phyloP scores from a whole-genome alignment of 768 basidiomycete species.

The Erythrobasidium yunnanense region DNA sequence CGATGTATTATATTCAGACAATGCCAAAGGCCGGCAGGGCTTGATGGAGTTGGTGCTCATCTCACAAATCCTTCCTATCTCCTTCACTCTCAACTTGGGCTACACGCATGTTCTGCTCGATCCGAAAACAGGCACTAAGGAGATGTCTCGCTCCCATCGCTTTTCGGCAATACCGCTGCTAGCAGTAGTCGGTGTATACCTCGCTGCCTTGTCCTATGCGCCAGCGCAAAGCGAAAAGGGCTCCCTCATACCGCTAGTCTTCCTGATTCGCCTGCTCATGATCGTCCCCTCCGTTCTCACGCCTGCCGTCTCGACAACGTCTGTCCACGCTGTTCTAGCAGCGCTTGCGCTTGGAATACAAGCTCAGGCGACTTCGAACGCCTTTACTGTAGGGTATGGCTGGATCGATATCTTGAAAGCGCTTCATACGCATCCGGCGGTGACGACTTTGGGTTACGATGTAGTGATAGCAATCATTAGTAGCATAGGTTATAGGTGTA shows the following conservation, averaged over 20 bases:
- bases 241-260: background rate
- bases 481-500: too few relatives aligned
- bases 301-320: background rate
- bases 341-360: background rate
- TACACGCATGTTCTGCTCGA: background rate
- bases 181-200: background rate
- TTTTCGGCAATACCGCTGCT: background rate
- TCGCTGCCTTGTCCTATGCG: background rate
- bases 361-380: background rate
- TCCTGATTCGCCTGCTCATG: background rate
- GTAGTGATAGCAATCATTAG: background rate
- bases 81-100: background rate
- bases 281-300: background rate
- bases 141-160: background rate
- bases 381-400: background rate
- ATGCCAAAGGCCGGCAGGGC: too few relatives aligned
- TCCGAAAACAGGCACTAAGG: background rate
- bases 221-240: background rate
- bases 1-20: background rate
- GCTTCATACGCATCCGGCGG: background rate
- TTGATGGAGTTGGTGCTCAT: background rate
- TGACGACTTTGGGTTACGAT: background rate
- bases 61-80: background rate
- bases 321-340: background rate
- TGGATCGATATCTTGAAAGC: background rate